Evolutionary conservation across 2,329 filamentous ascomycete genomes (phyloP).

Genomic region (Ophiostoma populinum): DNA sequence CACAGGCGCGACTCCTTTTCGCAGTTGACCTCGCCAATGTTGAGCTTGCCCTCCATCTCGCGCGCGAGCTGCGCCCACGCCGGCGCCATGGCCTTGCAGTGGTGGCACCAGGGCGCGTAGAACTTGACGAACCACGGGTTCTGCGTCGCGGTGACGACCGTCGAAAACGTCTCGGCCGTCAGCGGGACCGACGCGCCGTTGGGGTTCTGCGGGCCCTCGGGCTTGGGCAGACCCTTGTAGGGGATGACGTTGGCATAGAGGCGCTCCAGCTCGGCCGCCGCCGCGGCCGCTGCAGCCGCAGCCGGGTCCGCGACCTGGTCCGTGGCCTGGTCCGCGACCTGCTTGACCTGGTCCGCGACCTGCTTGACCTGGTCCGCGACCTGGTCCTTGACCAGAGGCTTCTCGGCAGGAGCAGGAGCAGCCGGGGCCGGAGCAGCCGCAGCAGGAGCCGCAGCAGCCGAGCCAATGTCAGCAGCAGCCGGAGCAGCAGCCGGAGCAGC

Average conservation of each 20-base stretch:
- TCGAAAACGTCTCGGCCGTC: conserved; percentile 72
- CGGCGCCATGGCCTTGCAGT: conserved; percentile 84
- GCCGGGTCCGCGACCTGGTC: too few species aligned
- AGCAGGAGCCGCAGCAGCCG: background rate
- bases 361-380: conserved; percentile 7
- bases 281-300: too few species aligned
- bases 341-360: conserved; percentile 9
- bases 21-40: conserved; percentile 93
- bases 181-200: conserved; percentile 59
- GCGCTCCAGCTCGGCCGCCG: background rate
- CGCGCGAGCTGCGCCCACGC: conserved; percentile 81
- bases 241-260: too few species aligned
- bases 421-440: background rate
- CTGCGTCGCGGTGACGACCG: conserved; percentile 65
- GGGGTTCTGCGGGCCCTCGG: conserved; percentile 47
- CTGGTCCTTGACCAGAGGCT: conserved; percentile 10
- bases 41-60: conserved; percentile 77
- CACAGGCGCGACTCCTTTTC: conserved; percentile 75
- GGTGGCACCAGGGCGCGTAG: conserved; percentile 91
- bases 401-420: conserved; percentile 3
- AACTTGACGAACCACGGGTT: conserved; percentile 99
- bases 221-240: conserved; percentile 28
- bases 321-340: too few species aligned
- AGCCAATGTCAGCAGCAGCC: background rate
- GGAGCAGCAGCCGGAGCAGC: background rate